Evolutionary conservation across 2,329 filamentous ascomycete genomes (phyloP), one percentile per base, ranked within the genome.

Genomic region (Sporothrix luriei): DNA sequence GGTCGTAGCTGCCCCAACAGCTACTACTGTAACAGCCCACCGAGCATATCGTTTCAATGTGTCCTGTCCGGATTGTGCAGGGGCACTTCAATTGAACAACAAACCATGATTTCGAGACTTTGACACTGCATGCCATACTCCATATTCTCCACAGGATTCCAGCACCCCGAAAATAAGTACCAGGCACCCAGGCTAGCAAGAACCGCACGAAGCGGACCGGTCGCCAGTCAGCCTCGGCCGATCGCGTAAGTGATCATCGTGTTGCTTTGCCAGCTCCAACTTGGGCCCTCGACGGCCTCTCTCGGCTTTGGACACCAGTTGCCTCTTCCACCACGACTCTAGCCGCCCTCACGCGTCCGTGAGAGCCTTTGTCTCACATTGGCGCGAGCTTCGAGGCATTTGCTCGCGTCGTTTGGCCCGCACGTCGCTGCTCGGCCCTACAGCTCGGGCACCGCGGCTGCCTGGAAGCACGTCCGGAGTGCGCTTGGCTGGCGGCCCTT

Each of bases 301-400:
- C 38, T 46, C 57, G 21, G 19, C 40, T 62, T 62, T 38, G 9
- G 57, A 21, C 38, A 51, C 26, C 26, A 33, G 13, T 14, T n/a
- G 6, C 21, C 38, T 33, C 49, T 10, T 29, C 4, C 3, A 29
- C 19, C 51, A 3, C 46, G 10, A 43, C n/a, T n/a, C 4, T 24
- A 13, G 19, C 19, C 33, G 66, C 40, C 19, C 10, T 59, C 52
- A 38, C 61, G 64, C 67, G 55, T 33, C 48, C 55, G 43, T 40
- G 66, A 62, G 54, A 21, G 14, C 16, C 9, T 10, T n/a, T 51
- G 33, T 43, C 51, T 69, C 69, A 71, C 57, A 61, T 68, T 71
- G 70, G 70, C 70, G 67, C 55, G 54, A 29, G 38, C 68, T 29
- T 51, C 67, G 24, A 69, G 62, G 33, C 67, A 40, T 10, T 11